Evolutionary conservation across 768 basidiomycete species (phyloP), one percentile per base, ranked within the genome.

Genomic region (Auricularia auricula-judae): DNA sequence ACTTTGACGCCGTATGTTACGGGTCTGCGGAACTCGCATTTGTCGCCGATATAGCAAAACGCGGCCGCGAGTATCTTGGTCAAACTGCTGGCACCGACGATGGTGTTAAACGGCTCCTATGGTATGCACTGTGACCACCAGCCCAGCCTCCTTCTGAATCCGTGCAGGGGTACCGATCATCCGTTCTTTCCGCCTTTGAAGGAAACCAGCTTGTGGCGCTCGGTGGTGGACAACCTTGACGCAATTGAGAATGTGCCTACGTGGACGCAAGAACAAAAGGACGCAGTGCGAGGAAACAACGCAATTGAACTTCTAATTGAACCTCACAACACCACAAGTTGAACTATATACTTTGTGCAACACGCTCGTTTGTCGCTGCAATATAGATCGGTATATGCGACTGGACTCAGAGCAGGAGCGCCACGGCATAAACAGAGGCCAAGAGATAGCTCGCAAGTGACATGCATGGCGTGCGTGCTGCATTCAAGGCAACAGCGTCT

Each of bases 151-250:
- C 35, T 39, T 51, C 33, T 42, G 56, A 65, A 18, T 65, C 64
- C 62, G 62, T 72, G 65, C 71, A 93, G 43, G 69, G 92, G 92
- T 23, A 93, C 91, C 36, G 92, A 93, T 71, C 89, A 93, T 72
- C 92, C 91, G 0, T 93, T 93, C 80, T 94, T 94, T 77, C 93
- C 92, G 16, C 93, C 92, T 2, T 79, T 93, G 44, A 75, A 78
- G 66, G 64, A 47, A 47, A 75, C 77, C 59, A 80, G 85, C 65
- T 91, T 85, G 71, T 94, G 93, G 93, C 82, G 77, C 74, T 91
- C 89, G 70, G 92, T 93, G 3, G 84, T 89, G 35, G 90, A 92
- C 68, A 95, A 93, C 74, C 71, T 93, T 64, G 84, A 88, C 63
- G 91, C 92, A 1, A 91, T 94, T 65, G 80, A 84, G 54, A 77